These are phyloP conservation scores for Camellia granthamiana DNA, from an alignment of 148 eudicot genomes.

Conservation along the genomic window DNA sequence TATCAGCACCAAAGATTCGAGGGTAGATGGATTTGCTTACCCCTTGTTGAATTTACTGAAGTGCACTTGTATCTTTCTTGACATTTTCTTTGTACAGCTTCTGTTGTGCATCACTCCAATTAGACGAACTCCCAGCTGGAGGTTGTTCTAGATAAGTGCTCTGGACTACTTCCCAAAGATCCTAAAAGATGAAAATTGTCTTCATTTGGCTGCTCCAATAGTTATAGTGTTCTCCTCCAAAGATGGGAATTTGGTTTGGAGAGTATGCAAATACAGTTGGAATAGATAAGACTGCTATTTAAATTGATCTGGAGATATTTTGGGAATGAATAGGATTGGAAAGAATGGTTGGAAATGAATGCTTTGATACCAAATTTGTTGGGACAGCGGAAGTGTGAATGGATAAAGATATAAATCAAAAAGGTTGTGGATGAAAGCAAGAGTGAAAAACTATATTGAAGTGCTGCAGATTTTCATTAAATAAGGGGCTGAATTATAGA, in stretches of 20 bases:
- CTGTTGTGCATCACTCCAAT: background rate
- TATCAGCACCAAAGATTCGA: background rate
- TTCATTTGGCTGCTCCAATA: background rate
- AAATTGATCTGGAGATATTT: too few relatives aligned
- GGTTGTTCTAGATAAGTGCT: background rate
- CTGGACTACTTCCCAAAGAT: background rate
- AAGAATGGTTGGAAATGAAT: background rate
- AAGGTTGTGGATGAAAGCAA: too few relatives aligned
- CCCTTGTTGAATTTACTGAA: constrained; percentile 4
- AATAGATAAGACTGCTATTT: background rate
- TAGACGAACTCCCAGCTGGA: too few relatives aligned
- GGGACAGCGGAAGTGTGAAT: background rate
- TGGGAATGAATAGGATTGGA: too few relatives aligned
- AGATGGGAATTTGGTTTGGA: background rate
- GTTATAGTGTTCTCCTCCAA: background rate
- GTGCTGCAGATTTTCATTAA: too few relatives aligned
- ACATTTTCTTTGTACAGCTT: background rate
- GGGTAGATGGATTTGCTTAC: background rate
- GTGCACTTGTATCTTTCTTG: background rate
- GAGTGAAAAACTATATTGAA: too few relatives aligned
- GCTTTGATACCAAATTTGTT: constrained; percentile 2
- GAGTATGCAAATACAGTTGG: background rate
- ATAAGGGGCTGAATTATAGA: too few relatives aligned
- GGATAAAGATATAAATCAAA: background rate
- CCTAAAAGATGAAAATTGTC: background rate